These are phyloP conservation scores for Xylaria intraflava DNA, from an alignment of 495 filamentous ascomycete species.

Conservation along the genomic window DNA sequence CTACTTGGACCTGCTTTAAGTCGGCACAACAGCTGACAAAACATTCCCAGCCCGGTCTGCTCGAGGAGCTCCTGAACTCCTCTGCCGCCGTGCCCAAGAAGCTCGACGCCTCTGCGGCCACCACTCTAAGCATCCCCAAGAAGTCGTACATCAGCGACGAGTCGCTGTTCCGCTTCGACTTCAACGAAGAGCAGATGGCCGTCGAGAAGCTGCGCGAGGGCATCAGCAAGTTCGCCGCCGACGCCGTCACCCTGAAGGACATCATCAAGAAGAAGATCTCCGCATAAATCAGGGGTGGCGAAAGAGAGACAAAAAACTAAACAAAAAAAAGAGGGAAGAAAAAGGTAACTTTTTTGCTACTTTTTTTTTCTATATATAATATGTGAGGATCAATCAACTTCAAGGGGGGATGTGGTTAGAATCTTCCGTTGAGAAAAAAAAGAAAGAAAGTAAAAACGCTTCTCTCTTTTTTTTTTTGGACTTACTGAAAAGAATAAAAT, in stretches of 20 bases:
- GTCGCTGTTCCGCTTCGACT: constrained; percentile 89
- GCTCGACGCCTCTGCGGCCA: constrained; percentile 65
- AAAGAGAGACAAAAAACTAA: too few species aligned
- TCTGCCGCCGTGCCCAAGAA: constrained; percentile 78
- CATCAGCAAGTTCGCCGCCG: constrained; percentile 98
- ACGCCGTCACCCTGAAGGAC: constrained; percentile 87
- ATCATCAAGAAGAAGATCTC: constrained; percentile 81
- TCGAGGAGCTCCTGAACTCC: constrained; percentile 89
- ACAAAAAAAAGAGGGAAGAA: too few species aligned
- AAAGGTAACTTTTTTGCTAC: too few species aligned
- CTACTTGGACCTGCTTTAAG: not conserved
- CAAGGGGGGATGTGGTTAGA: not conserved
- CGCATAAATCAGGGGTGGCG: constrained; percentile 27
- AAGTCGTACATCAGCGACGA: constrained; percentile 88
- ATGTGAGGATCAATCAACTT: not conserved
- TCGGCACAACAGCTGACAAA: constrained; percentile 3
- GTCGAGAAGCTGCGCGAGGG: constrained; percentile 98
- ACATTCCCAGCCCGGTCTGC: constrained; percentile 65
- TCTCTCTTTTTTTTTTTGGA: too few species aligned
- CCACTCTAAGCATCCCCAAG: constrained; percentile 69
- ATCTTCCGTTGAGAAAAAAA: not conserved
- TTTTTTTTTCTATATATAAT: not conserved
- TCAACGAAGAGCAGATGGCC: constrained; percentile 99
- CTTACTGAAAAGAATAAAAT: not conserved
- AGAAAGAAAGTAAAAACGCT: not conserved